Evolutionary conservation across 768 basidiomycete species (phyloP), one percentile per base, ranked within the genome.

Genomic region (Kwoniella heveanensis): DNA sequence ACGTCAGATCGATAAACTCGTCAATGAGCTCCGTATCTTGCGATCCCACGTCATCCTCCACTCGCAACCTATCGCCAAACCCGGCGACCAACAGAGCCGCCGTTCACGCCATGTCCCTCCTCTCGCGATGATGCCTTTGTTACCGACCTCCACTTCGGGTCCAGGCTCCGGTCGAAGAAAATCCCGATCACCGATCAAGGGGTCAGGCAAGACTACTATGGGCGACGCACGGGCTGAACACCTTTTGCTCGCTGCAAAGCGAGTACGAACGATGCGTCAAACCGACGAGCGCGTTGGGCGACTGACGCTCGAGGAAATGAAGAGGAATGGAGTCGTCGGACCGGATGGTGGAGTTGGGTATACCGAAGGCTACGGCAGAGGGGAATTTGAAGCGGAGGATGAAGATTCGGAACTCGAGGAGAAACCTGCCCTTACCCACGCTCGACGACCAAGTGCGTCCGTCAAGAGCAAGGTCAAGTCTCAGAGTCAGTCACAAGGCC

Each of bases 151-250:
- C 25, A n/a, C 26, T 22, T 51, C 52, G 55, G 0, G 48, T 12
- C 37, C 36, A 17, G 21, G 21, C 8, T 27, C 50, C 1, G 50
- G 54, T 10, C 26, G 39, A 46, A 39, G 44, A 19, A 52, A 29
- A 25, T 68, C 67, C 9, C 55, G 59, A 9, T 74, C 73, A 6
- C 72, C 75, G 0, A 22, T 39, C 29, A 69, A 66, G 47, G 22
- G 39, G 8, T 50, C 55, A 6, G 26, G 36, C 0, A 59, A 36
- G 3, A 64, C 67, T 1, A 73, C 70, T 2, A 70, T 77, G 69
- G 76, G 76, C 17, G 76, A 77, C 57, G 76, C 76, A 4, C 57
- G 76, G 17, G 62, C 76, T 1, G 76, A 77, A 54, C 76, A 75
- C 48, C 64, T 77, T 1, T 58, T 77, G 1, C 64, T 77, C 4